A percentile compares a stretch with the other conserved stretches of the same genome.
Conservation (phyloP, 2,329 filamentous ascomycete species). For the Claviceps quebecensis region DNA sequence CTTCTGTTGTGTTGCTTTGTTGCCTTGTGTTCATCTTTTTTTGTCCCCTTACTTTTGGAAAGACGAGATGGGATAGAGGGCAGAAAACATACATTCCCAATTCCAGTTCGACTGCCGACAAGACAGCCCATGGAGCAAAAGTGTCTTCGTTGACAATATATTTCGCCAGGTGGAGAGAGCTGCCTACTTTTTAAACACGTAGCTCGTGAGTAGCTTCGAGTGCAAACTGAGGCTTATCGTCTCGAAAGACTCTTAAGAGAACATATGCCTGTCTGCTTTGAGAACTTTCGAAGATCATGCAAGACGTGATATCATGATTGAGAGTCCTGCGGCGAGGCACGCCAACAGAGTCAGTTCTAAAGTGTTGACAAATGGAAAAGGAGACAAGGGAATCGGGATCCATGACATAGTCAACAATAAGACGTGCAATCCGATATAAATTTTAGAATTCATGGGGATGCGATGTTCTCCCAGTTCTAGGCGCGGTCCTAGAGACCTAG, state of each 20-base stretch:
- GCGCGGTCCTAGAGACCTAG: slow-evolving; percentile 28
- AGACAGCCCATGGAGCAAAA: slow-evolving; percentile 37
- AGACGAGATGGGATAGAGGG: not conserved
- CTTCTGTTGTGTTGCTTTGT: too few relatives aligned
- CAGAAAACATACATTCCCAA: slow-evolving; percentile 37
- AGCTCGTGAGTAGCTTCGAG: slow-evolving; percentile 40
- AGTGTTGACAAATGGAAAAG: too few relatives aligned
- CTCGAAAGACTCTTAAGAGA: slow-evolving; percentile 29
- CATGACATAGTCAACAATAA: too few relatives aligned
- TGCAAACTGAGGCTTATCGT: slow-evolving; percentile 30
- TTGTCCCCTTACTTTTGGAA: not conserved
- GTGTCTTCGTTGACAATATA: slow-evolving; percentile 32
- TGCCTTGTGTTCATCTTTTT: too few relatives aligned
- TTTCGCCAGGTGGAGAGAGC: slow-evolving; percentile 34
- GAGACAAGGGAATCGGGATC: too few relatives aligned
- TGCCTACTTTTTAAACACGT: slow-evolving; percentile 34
- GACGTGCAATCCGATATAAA: slow-evolving; percentile 38
- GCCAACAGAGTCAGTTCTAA: too few relatives aligned
- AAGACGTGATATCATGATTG: slow-evolving; percentile 38
- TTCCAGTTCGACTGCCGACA: slow-evolving; percentile 45
- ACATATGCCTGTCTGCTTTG: slow-evolving; percentile 31
- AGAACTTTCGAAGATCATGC: slow-evolving; percentile 37
- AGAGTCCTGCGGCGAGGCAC: slow-evolving; percentile 28
- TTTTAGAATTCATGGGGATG: slow-evolving; percentile 32
- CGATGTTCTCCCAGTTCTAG: slow-evolving; percentile 27